phyloP scores from a whole-genome alignment of 176 grass and related monocot species.

The Tillandsia fasciculata region DNA sequence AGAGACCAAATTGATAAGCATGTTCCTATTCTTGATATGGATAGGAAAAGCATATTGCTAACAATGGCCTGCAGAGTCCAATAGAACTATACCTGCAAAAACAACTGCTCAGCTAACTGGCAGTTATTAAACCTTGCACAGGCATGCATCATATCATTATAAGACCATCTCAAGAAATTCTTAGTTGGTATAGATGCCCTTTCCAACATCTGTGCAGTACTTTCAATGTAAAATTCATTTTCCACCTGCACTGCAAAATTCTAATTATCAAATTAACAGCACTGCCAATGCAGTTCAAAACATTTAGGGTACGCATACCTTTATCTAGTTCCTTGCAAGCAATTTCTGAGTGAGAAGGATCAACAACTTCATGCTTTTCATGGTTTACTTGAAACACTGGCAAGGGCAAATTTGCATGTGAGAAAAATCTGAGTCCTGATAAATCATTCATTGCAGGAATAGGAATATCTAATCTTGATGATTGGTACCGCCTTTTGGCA shows the following conservation, averaged over 20 bases:
- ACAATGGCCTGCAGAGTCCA: constrained; percentile 1
- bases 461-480: constrained; percentile 77
- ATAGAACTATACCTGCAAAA: constrained; percentile 53
- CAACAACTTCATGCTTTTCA: constrained; percentile 6
- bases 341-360: too few relatives aligned
- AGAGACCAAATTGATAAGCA: too few relatives aligned
- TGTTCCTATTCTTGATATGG: background rate
- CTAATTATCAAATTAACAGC: constrained; percentile 7
- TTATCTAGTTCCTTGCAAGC: background rate
- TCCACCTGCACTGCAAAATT: background rate
- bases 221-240: constrained; percentile 21
- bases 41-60: constrained; percentile 10
- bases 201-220: constrained; percentile 13
- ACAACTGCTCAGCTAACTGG: constrained; percentile 65
- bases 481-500: constrained; percentile 33
- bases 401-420: constrained; percentile 9
- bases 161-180: constrained; percentile 56
- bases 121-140: constrained; percentile 33
- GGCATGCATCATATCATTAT: constrained; percentile 69
- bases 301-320: constrained; percentile 1
- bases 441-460: constrained; percentile 42
- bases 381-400: constrained; percentile 24
- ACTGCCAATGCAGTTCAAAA: constrained; percentile 27
- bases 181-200: constrained; percentile 30
- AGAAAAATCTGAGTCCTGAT: constrained; percentile 29